These are phyloP conservation scores for Colletotrichum sp. DNA, from an alignment of 2,329 filamentous ascomycete species.

Conservation along the genomic window DNA sequence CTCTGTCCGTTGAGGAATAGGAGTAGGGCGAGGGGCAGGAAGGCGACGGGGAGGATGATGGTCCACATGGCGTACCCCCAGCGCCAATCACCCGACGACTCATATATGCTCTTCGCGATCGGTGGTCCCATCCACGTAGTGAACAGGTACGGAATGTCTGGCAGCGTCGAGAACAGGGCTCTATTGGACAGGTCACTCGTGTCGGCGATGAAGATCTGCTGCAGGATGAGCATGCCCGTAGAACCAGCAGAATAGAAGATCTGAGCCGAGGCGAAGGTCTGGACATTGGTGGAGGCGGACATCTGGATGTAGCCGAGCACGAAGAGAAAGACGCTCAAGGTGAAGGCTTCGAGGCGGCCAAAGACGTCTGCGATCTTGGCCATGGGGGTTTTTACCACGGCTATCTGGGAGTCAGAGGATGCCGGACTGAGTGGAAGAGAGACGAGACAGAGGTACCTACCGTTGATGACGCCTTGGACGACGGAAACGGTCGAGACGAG, in stretches of 20 bases:
- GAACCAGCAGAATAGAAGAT: conserved; percentile 67
- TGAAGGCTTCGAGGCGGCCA: conserved; percentile 64
- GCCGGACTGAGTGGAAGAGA: background rate
- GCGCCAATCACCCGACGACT: conserved; percentile 64
- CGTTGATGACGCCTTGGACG: background rate
- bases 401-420: background rate
- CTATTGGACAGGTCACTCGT: conserved; percentile 38
- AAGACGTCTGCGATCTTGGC: conserved; percentile 68
- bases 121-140: background rate
- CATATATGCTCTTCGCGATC: conserved; percentile 41
- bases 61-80: conserved; percentile 62
- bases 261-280: conserved; percentile 58
- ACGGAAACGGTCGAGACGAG: background rate
- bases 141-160: background rate
- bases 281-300: conserved; percentile 58
- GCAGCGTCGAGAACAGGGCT: background rate
- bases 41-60: conserved; percentile 61
- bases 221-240: conserved; percentile 63
- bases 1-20: background rate
- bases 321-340: conserved; percentile 57
- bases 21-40: conserved; percentile 49
- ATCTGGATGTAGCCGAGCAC: conserved; percentile 63
- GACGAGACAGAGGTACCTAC: background rate
- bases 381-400: conserved; percentile 35
- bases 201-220: conserved; percentile 71